These are phyloP conservation scores for Letharia columbiana DNA, from an alignment of 495 filamentous ascomycete genomes.

Conservation along the genomic window DNA sequence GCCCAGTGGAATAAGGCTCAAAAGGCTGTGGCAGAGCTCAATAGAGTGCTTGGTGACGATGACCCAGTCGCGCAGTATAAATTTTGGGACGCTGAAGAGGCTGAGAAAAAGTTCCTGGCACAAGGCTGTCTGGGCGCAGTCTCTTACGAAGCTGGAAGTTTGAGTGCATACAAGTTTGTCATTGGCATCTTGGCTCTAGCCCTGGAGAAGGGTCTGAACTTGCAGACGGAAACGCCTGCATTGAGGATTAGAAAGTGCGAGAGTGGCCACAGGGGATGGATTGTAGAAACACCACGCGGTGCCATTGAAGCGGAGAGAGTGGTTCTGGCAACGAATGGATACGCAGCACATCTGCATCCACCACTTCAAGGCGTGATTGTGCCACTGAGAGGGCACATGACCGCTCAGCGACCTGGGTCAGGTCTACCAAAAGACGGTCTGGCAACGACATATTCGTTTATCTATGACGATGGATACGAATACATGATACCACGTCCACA, in stretches of 20 bases:
- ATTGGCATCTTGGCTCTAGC: constrained; percentile 49
- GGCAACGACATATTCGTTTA: constrained; percentile 51
- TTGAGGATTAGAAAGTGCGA: constrained; percentile 31
- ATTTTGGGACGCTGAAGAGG: constrained; percentile 38
- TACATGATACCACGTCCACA: constrained; percentile 58
- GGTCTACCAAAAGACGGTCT: constrained; percentile 38
- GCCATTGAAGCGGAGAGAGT: constrained; percentile 45
- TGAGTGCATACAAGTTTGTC: constrained; percentile 58
- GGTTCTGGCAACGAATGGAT: constrained; percentile 66
- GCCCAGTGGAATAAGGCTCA: constrained; percentile 37
- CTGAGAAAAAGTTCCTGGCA: constrained; percentile 37
- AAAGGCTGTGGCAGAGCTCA: constrained; percentile 39
- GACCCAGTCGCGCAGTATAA: constrained; percentile 43
- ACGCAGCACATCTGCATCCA: constrained; percentile 50
- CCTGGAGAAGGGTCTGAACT: constrained; percentile 44
- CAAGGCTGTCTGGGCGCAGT: constrained; percentile 44
- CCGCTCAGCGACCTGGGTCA: constrained; percentile 48
- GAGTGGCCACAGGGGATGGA: constrained; percentile 31
- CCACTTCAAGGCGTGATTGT: constrained; percentile 53
- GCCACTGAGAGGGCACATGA: constrained; percentile 60
- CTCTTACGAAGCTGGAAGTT: constrained; percentile 50
- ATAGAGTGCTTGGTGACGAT: constrained; percentile 28
- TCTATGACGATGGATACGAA: constrained; percentile 50
- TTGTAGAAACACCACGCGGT: constrained; percentile 47
- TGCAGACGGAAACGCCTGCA: constrained; percentile 55